These are phyloP conservation scores for Conringia planisiliqua DNA, from an alignment of 345 rosid genomes.

Conservation along the genomic window DNA sequence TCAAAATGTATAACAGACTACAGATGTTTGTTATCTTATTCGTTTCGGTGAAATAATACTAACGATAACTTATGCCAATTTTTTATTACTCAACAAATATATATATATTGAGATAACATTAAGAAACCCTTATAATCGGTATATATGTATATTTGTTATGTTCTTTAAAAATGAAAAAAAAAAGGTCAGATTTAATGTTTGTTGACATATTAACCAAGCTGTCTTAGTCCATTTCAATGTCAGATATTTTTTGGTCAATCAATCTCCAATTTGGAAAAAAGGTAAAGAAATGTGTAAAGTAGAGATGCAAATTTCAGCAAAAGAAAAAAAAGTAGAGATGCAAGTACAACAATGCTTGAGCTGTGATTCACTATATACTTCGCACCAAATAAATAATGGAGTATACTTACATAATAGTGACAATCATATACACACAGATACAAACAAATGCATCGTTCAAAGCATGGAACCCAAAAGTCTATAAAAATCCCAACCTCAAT, in stretches of 20 bases:
- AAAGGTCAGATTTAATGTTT: background rate
- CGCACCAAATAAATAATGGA: background rate
- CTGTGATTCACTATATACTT: constrained; percentile 21
- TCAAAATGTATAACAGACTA: background rate
- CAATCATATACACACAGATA: background rate
- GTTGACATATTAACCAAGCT: background rate
- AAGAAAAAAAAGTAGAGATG: background rate
- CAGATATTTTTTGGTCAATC: background rate
- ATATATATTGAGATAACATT: background rate
- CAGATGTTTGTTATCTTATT: background rate
- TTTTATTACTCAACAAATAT: background rate
- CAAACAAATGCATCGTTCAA: constrained; percentile 21
- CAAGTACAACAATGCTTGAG: constrained; percentile 21
- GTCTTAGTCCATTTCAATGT: background rate
- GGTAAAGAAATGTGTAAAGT: background rate
- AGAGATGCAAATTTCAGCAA: too few relatives aligned
- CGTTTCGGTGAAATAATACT: background rate
- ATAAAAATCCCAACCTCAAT: constrained; percentile 7
- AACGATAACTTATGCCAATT: background rate
- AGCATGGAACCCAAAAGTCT: constrained; percentile 19
- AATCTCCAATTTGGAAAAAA: background rate
- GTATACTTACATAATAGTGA: background rate
- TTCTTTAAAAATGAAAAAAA: background rate
- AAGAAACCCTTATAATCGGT: background rate
- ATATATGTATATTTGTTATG: background rate